Conservation (phyloP, 2,329 filamentous ascomycete species). For the Aspergillus pseudonomiae region DNA sequence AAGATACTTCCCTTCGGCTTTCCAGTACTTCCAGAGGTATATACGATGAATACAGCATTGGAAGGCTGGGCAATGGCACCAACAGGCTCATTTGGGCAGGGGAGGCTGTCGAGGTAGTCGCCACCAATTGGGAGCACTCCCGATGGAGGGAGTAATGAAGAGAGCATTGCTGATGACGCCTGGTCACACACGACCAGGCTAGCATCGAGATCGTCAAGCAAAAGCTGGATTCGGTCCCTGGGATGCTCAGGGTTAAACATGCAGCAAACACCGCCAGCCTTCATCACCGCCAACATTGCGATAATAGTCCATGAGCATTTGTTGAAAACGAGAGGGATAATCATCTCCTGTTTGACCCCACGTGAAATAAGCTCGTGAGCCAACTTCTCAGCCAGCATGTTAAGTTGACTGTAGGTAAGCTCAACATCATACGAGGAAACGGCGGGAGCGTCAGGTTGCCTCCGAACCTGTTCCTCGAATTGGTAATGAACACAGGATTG, state of each 20-base stretch:
- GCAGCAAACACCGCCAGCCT: background rate
- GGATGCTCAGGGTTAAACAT: background rate
- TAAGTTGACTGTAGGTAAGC: background rate
- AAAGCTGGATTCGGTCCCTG: background rate
- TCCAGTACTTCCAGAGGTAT: conserved; percentile 8
- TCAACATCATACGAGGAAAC: background rate
- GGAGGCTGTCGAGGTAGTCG: background rate
- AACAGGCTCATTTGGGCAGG: background rate
- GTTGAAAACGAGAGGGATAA: background rate
- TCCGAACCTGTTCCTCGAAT: background rate
- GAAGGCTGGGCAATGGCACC: background rate
- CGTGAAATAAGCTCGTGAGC: background rate
- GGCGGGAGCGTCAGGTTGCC: background rate
- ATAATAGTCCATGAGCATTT: conserved; percentile 4
- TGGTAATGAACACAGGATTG: background rate
- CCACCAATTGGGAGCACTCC: background rate
- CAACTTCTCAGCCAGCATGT: background rate
- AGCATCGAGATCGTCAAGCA: background rate
- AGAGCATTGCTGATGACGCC: background rate
- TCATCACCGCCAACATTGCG: conserved; percentile 2
- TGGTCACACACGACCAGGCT: background rate
- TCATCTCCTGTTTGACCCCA: background rate
- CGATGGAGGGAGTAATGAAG: background rate
- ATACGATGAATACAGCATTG: conserved; percentile 1
- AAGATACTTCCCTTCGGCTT: conserved; percentile 4